Conservation (phyloP, 2,329 filamentous ascomycete genomes). For the Pseudogymnoascus sp. region DNA sequence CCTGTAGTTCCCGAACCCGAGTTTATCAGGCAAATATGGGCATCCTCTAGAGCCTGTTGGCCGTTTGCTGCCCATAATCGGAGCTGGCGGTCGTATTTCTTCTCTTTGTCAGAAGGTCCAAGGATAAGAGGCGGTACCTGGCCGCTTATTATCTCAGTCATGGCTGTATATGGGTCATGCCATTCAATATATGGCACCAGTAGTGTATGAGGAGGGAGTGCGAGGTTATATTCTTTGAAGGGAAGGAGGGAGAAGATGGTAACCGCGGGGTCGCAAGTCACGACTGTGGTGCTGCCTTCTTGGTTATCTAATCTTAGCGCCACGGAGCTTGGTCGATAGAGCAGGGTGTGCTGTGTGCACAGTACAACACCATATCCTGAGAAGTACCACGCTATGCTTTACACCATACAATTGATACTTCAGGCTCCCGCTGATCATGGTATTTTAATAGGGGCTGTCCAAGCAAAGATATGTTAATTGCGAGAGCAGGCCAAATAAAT, state of each 20-base stretch:
- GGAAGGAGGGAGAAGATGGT: background rate
- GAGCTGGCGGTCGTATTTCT: constrained; percentile 90
- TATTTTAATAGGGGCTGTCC: background rate
- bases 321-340: background rate
- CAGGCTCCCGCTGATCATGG: background rate
- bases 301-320: constrained; percentile 10
- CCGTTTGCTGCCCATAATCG: constrained; percentile 91
- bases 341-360: too few species aligned
- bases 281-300: background rate
- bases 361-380: background rate
- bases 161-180: constrained; percentile 23
- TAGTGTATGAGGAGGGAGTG: background rate
- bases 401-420: background rate
- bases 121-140: constrained; percentile 39
- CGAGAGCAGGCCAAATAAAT: background rate
- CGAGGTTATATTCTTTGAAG: background rate
- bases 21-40: constrained; percentile 87
- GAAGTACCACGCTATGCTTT: background rate
- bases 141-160: constrained; percentile 25
- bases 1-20: constrained; percentile 81
- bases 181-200: background rate
- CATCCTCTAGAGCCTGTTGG: constrained; percentile 82
- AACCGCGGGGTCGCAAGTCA: background rate
- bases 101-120: constrained; percentile 55
- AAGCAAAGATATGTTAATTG: background rate